Base-by-base conservation (phyloP, 257 asterid genomes). In the Plantago major region DNA sequence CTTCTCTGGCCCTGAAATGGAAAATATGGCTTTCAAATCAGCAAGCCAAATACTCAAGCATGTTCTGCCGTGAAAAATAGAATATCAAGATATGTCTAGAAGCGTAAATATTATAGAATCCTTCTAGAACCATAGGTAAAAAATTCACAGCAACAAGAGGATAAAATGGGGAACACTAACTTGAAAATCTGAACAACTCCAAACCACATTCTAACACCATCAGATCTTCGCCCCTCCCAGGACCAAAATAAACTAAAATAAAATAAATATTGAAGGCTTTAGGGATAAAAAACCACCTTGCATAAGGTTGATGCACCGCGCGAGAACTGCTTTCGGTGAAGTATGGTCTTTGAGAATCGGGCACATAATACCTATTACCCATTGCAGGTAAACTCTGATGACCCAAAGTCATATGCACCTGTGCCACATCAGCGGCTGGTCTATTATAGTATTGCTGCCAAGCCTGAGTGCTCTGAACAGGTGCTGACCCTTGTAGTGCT, bases 261-360 rank as follows among this genome's bases (percentile, higher is more conserved):
- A 44, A 57, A 42, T 13, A 16, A 46, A 11, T 9, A 33, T 33
- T 33, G 40, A 33, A 33, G 52, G 67, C 46, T 46, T n/a, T 19
- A 62, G 55, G 38, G 67, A 68, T 46, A 50, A 58, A 42, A 61
- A 33, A 57, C 54, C 53, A 78, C 90, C 90, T 74, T 47, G 73
- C 37, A 82, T 71, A 67, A 54, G 76, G 71, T 46, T 76, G 73
- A 46, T 55, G 82, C 58, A 54, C 33, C 51, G 52, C 62, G 46
- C 43, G 58, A 60, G 67, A n/a, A 65, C 26, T 46, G 42, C 70
- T 64, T 52, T 59, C 65, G 9, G 64, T 53, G 22, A 59, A 19
- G 67, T 42, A 55, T 9, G 73, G 58, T 19, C 14, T 67, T 63
- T 66, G 76, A 49, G 74, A 56, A 65, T 60, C 46, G 19, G 77